Conservation (phyloP, 148 eudicot species). For the Camellia japonica region DNA sequence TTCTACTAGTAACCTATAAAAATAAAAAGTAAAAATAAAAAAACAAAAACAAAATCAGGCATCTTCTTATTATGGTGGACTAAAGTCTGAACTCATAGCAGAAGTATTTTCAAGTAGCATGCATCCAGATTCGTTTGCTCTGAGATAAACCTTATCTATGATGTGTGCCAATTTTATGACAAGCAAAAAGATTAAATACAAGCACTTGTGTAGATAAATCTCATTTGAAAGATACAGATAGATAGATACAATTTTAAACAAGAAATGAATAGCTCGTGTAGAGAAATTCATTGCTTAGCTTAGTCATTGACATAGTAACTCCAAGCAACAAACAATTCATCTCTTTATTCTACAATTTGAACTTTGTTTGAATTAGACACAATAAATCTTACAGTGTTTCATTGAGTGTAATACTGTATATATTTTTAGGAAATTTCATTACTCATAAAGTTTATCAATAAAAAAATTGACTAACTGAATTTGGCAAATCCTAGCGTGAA, state of each 20-base stretch:
- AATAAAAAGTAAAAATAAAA: background rate
- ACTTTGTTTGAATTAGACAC: background rate
- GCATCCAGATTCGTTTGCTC: background rate
- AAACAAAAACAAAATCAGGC: conserved; percentile 10
- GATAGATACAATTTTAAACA: background rate
- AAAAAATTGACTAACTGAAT: background rate
- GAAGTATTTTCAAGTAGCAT: background rate
- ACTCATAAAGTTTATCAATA: background rate
- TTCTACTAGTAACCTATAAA: conserved; percentile 75
- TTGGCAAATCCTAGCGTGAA: background rate
- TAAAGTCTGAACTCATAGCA: background rate
- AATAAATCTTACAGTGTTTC: background rate
- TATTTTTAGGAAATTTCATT: background rate
- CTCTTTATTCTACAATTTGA: background rate
- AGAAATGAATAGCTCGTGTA: background rate
- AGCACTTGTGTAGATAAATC: background rate
- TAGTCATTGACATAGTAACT: background rate
- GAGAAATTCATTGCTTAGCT: background rate
- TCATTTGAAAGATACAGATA: background rate
- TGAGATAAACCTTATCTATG: background rate
- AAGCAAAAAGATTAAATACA: background rate
- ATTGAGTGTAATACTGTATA: background rate
- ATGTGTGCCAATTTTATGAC: background rate
- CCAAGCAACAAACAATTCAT: background rate
- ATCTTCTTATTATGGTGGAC: background rate